A percentile compares a stretch with the other conserved stretches of the same genome.
Evolutionary conservation across 331 rosid species (phyloP).

Genomic region (Saraca asoca): DNA sequence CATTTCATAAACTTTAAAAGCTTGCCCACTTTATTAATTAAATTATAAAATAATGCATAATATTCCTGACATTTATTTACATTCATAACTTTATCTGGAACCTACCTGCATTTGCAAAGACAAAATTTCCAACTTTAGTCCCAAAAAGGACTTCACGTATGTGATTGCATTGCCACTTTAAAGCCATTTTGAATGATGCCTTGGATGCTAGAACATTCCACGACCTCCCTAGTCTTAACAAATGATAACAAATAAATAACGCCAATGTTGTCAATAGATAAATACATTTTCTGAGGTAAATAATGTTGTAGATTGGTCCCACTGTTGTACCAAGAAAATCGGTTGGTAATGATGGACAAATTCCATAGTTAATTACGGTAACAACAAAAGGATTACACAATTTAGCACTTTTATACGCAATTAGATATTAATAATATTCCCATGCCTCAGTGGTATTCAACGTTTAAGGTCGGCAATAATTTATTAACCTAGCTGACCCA

Average conservation of each 20-base stretch:
- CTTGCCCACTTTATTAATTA: too few species aligned
- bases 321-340: slow-evolving; percentile 9
- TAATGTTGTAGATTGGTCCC: slow-evolving; percentile 40
- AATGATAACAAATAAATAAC: slow-evolving; percentile 18
- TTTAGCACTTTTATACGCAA: not conserved
- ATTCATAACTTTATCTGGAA: too few species aligned
- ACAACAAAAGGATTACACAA: slow-evolving; percentile 21
- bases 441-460: not conserved
- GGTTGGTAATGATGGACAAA: slow-evolving; percentile 25
- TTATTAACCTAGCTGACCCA: not conserved
- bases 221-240: slow-evolving; percentile 9
- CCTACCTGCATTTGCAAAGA: too few species aligned
- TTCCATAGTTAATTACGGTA: slow-evolving; percentile 24
- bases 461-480: not conserved
- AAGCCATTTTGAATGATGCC: not conserved
- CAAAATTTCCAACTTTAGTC: too few species aligned
- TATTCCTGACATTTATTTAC: too few species aligned
- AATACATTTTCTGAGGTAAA: slow-evolving; percentile 30
- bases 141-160: too few species aligned
- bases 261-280: slow-evolving; percentile 24
- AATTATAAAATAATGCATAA: too few species aligned
- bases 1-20: too few species aligned
- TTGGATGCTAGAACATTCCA: slow-evolving; percentile 24
- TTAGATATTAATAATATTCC: not conserved
- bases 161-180: too few species aligned